Base-by-base conservation (phyloP, 805 yeast genomes). In the Yamadazyma laniorum region DNA sequence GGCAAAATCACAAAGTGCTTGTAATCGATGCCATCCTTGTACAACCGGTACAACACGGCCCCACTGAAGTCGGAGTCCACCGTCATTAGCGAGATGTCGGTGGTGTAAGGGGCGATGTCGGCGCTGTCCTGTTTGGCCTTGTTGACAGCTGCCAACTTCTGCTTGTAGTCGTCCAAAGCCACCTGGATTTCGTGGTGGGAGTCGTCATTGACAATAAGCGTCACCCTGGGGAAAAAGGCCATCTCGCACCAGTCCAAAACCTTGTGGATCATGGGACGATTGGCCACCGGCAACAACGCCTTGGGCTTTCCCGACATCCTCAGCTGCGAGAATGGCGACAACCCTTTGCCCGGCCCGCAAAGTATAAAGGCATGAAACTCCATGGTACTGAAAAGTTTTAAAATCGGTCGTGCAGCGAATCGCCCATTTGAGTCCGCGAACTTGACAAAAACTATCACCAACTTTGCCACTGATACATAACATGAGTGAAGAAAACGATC, bases 211-310 rank as follows among this genome's bases (percentile, higher is more conserved):
- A 77, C 68, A 6, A 85, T 82, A 14, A 90, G 70, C 15, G 85
- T 78, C 32, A 85, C 75, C 32, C 75, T 76, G 32, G 75, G 76
- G 61, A 90, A 90, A 42, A 81, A 81, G 2, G 95, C 96, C 55
- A 74, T 72, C 53, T 81, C 89, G 68, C 98, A 90, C 98, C 98
- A 93, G 50, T 85, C 90, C 25, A 93, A 69, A 2, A 85, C 95
- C 55, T 87, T 85, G 52, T 82, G 82, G 29, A 93, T 67, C 88
- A 93, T 82, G 11, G 96, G 95, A 52, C 76, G 76, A 58, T 90
- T 90, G 6, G 93, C 98, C 25, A 93, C 71, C 2, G 98, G 98
- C 30, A 95, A 62, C 34, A 90, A 66, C 0, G 97, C 95, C 65
- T 93, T 93, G 6, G 95, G 77, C 5, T 75, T 57, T 13, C 93